A percentile compares a stretch with the other conserved stretches of the same genome.
phyloP scores from a whole-genome alignment of 1,284 basidiomycete genomes.

The Cutaneotrichosporon cutaneum region DNA sequence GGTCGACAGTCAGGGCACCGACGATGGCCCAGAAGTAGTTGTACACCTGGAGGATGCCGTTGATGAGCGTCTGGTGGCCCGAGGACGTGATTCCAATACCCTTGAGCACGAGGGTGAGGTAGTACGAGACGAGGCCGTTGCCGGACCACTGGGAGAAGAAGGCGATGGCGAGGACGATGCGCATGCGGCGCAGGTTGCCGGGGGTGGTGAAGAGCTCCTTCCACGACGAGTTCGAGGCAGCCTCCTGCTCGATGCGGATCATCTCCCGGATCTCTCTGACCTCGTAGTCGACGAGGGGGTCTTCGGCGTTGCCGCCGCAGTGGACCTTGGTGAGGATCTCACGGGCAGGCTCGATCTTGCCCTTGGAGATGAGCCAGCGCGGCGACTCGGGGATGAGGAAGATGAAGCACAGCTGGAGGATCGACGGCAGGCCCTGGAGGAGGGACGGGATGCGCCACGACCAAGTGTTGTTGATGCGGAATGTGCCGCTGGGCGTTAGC shows the following conservation, averaged over 20 bases:
- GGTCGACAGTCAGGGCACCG: conserved; percentile 46
- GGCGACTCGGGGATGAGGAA: conserved; percentile 34
- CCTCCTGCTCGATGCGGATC: conserved; percentile 28
- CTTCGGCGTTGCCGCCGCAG: conserved; percentile 32
- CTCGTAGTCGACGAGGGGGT: conserved; percentile 49
- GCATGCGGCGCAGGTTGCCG: conserved; percentile 32
- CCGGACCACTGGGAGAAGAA: conserved; percentile 47
- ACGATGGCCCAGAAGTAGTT: conserved; percentile 25
- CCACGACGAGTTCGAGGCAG: conserved; percentile 50
- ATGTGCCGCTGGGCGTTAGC: conserved; percentile 28
- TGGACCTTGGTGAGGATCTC: conserved; percentile 92
- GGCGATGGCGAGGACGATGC: conserved; percentile 38
- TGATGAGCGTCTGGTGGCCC: conserved; percentile 66
- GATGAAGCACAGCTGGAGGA: conserved; percentile 21
- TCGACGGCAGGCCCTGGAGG: conserved; percentile 53
- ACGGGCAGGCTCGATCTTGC: conserved; percentile 46
- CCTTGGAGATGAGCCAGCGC: conserved; percentile 28
- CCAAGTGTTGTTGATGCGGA: conserved; percentile 35
- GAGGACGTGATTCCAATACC: conserved; percentile 66
- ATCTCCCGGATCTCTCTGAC: conserved; percentile 49
- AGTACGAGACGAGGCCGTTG: conserved; percentile 53
- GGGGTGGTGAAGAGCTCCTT: conserved; percentile 44
- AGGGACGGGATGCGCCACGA: conserved; percentile 53
- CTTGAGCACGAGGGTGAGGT: conserved; percentile 68
- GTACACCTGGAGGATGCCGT: conserved; percentile 42